phyloP scores from a whole-genome alignment of 192 early-diverging fungal genomes.

The Pilaira anomala region DNA sequence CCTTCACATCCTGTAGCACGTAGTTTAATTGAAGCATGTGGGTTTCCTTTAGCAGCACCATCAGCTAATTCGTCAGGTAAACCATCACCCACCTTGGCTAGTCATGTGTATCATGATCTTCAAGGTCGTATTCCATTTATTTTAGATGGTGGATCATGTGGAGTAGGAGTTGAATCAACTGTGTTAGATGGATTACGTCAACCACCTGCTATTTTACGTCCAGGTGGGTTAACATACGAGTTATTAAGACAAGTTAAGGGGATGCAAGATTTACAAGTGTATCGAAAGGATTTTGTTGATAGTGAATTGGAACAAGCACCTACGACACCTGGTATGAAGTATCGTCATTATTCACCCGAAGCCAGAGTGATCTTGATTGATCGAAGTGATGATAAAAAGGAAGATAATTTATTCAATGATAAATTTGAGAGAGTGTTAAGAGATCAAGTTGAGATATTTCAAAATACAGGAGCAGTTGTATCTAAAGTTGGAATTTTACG shows the following conservation, averaged over 20 bases:
- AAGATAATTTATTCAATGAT: not conserved
- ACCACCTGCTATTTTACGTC: slow-evolving; percentile 82
- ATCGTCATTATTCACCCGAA: slow-evolving; percentile 94
- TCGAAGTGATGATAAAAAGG: not conserved
- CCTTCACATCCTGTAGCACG: slow-evolving; percentile 90
- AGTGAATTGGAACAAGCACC: slow-evolving; percentile 70
- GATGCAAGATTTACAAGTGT: slow-evolving; percentile 70
- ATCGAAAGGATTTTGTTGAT: slow-evolving; percentile 73
- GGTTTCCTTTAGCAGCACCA: slow-evolving; percentile 92
- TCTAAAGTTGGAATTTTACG: slow-evolving; percentile 34
- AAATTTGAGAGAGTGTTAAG: slow-evolving; percentile 32
- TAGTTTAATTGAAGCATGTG: slow-evolving; percentile 78
- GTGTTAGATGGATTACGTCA: slow-evolving; percentile 81
- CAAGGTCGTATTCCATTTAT: slow-evolving; percentile 78
- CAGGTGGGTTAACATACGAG: slow-evolving; percentile 91
- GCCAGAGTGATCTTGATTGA: slow-evolving; percentile 81
- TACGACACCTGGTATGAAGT: slow-evolving; percentile 99
- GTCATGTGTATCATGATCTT: slow-evolving; percentile 85
- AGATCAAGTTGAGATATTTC: not conserved
- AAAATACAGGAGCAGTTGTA: not conserved
- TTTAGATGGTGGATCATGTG: slow-evolving; percentile 86
- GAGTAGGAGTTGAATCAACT: slow-evolving; percentile 90
- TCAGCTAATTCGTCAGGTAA: slow-evolving; percentile 96
- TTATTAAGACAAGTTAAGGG: slow-evolving; percentile 56
- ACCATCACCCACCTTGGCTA: slow-evolving; percentile 89